Conservation (phyloP, 2,329 filamentous ascomycete species). For the Aspergillus unguis region DNA sequence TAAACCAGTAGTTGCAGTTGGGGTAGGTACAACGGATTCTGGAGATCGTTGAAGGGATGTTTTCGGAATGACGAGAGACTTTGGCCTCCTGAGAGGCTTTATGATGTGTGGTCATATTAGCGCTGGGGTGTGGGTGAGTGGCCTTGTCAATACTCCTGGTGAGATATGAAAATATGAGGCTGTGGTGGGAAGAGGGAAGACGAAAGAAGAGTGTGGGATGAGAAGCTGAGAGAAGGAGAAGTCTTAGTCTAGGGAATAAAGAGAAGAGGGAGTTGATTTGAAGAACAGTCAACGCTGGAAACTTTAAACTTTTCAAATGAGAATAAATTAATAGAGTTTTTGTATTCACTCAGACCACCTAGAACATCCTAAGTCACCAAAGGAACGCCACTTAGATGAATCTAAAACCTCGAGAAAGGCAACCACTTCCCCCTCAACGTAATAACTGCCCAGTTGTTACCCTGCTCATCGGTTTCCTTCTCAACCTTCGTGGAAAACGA, state of each 20-base stretch:
- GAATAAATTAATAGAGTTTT: no score
- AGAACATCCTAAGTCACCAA: not conserved
- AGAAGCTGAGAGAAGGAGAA: not conserved
- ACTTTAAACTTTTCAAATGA: no score
- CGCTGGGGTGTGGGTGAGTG: not conserved
- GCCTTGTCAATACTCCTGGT: not conserved
- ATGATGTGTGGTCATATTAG: not conserved
- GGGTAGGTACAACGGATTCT: constrained; percentile 45
- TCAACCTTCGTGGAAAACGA: constrained; percentile 87
- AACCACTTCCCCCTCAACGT: constrained; percentile 78
- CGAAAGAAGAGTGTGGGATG: not conserved
- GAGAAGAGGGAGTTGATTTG: no score
- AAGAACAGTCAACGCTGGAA: no score
- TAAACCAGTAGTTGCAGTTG: constrained; percentile 48
- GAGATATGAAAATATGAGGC: not conserved
- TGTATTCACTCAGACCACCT: no score
- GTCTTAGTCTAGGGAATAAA: no score
- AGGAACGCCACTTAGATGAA: not conserved
- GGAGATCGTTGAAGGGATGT: constrained; percentile 7
- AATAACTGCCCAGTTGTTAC: constrained; percentile 79
- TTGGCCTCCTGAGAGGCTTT: not conserved
- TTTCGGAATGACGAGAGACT: not conserved
- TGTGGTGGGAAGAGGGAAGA: no score
- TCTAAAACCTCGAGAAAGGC: constrained; percentile 46
- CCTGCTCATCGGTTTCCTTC: constrained; percentile 84